Evolutionary conservation across 768 basidiomycete species (phyloP).

Genomic region (Albatrellus ellisii): DNA sequence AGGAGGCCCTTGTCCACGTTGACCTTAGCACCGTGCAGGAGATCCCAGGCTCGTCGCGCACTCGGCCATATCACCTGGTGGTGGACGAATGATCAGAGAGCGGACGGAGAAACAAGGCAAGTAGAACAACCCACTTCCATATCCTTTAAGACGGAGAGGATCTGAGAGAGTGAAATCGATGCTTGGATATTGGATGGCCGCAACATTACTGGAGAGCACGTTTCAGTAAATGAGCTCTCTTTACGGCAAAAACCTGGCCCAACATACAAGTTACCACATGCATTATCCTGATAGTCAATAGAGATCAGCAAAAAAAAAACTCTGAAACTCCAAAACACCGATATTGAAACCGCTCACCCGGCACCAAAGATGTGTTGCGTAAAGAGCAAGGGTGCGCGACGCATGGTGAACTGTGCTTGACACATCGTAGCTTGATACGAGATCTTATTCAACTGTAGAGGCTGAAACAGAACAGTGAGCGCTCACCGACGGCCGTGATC

Average conservation of each 20-base stretch:
- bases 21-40: constrained; percentile 12
- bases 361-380: constrained; percentile 59
- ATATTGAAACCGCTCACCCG: too few species aligned
- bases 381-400: constrained; percentile 48
- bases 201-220: constrained; percentile 38
- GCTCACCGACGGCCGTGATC: constrained; percentile 49
- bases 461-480: not conserved
- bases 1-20: constrained; percentile 11
- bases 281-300: constrained; percentile 46
- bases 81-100: constrained; percentile 41
- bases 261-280: constrained; percentile 60
- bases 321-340: constrained; percentile 5
- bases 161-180: constrained; percentile 49
- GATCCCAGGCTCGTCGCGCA: constrained; percentile 12
- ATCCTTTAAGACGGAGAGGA: constrained; percentile 46
- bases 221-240: constrained; percentile 10
- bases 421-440: constrained; percentile 39
- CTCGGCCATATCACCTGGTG: constrained; percentile 39
- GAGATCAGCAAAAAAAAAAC: constrained; percentile 2
- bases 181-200: constrained; percentile 63
- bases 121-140: constrained; percentile 48
- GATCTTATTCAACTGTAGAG: not conserved
- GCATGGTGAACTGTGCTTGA: constrained; percentile 47
- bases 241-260: constrained; percentile 17
- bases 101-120: constrained; percentile 45